These are phyloP conservation scores for Zygosaccharomyces rouxii DNA, from an alignment of 805 yeast genomes.

Conservation along the genomic window DNA sequence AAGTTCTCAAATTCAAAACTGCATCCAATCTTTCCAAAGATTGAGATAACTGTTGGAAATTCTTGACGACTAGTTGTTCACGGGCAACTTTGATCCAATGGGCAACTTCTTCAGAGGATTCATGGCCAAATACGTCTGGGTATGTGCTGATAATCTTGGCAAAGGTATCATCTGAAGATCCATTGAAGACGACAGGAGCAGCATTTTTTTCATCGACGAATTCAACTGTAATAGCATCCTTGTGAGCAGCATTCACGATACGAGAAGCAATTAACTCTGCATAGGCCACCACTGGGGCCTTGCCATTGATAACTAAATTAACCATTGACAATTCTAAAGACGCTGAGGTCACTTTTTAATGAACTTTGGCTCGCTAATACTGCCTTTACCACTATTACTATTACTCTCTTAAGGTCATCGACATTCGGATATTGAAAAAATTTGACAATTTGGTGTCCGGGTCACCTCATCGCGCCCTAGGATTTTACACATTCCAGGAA, in stretches of 20 bases:
- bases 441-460: slow-evolving; percentile 9
- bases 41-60: slow-evolving; percentile 78
- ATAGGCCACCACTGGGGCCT: slow-evolving; percentile 80
- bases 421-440: slow-evolving; percentile 1
- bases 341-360: neutral
- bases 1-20: slow-evolving; percentile 82
- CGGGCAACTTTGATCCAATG: slow-evolving; percentile 66
- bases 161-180: slow-evolving; percentile 44
- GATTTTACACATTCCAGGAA: neutral
- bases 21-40: slow-evolving; percentile 77
- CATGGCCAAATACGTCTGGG: slow-evolving; percentile 41
- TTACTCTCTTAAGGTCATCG: neutral
- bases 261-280: slow-evolving; percentile 74
- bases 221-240: slow-evolving; percentile 52
- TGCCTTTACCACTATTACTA: neutral
- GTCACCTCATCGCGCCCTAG: neutral
- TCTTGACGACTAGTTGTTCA: slow-evolving; percentile 69
- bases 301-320: slow-evolving; percentile 68
- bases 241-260: slow-evolving; percentile 53
- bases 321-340: slow-evolving; percentile 5
- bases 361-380: neutral
- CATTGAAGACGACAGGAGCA: slow-evolving; percentile 47
- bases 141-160: slow-evolving; percentile 47
- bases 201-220: slow-evolving; percentile 70
- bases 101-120: slow-evolving; percentile 37